Conservation (phyloP, 345 rosid species). For the Populus simonii region DNA sequence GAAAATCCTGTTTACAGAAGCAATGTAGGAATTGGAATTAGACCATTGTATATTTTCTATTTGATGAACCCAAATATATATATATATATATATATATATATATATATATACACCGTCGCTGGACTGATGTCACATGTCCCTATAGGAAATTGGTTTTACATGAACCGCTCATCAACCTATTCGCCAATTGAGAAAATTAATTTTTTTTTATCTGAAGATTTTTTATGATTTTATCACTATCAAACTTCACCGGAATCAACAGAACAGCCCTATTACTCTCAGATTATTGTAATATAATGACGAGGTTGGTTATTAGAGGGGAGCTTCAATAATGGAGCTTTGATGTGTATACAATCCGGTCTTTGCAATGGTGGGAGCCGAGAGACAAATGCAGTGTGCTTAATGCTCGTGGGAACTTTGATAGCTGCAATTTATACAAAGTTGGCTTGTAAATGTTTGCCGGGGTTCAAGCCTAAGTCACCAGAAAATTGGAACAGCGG, state of each 20-base stretch:
- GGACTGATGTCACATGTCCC: too few relatives aligned
- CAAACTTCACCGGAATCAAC: constrained; percentile 20
- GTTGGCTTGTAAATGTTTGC: constrained; percentile 36
- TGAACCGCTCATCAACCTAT: too few relatives aligned
- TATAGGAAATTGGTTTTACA: too few relatives aligned
- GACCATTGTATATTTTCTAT: too few relatives aligned
- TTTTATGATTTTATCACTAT: constrained; percentile 9
- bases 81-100: too few relatives aligned
- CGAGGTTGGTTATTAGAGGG: constrained; percentile 35
- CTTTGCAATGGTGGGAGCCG: constrained; percentile 29
- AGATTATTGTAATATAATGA: constrained; percentile 3
- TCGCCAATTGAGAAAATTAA: too few relatives aligned
- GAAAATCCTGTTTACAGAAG: constrained; percentile 30
- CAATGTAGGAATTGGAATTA: constrained; percentile 50
- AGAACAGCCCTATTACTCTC: background rate
- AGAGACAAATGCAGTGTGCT: constrained; percentile 27
- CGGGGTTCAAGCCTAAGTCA: constrained; percentile 31
- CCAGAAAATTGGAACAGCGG: constrained; percentile 17
- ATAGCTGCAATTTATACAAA: constrained; percentile 28
- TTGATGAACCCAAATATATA: too few relatives aligned
- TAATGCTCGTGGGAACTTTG: constrained; percentile 33
- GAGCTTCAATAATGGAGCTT: constrained; percentile 18
- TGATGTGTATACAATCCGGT: constrained; percentile 15
- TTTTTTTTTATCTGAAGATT: too few relatives aligned
- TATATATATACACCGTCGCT: too few relatives aligned